Percentiles rank a stretch among this genome's conserved stretches.
These are phyloP conservation scores for Asclepias syriaca DNA, from an alignment of 257 asterid species.

Conservation along the genomic window DNA sequence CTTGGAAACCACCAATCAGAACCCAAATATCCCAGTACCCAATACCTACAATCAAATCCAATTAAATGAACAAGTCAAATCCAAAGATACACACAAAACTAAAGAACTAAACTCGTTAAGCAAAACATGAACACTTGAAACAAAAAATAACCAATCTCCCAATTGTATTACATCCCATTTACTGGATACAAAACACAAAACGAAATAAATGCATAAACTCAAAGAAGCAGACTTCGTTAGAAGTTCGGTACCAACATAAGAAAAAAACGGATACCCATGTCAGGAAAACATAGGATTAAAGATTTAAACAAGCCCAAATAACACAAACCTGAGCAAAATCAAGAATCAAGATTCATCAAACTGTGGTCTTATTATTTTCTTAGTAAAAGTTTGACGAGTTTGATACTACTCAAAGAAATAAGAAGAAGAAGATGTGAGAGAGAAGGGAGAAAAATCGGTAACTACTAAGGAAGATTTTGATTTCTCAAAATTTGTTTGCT, in stretches of 20 bases:
- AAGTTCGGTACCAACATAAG: not conserved
- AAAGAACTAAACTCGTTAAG: slow-evolving; percentile 1
- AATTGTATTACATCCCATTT: not conserved
- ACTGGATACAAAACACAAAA: not conserved
- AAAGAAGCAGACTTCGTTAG: not conserved
- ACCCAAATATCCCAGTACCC: slow-evolving; percentile 6
- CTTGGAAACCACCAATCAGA: slow-evolving; percentile 19
- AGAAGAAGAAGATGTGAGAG: slow-evolving; percentile 21
- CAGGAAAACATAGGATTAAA: slow-evolving; percentile 3
- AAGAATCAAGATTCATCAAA: slow-evolving; percentile 1
- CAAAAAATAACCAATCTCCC: not conserved
- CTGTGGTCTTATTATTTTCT: not conserved
- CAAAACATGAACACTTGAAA: not conserved
- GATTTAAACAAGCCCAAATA: not conserved
- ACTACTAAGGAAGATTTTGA: not conserved
- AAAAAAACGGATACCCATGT: not conserved
- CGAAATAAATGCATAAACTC: not conserved
- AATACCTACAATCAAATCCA: slow-evolving; percentile 9
- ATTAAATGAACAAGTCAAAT: not conserved
- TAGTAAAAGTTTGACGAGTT: slow-evolving; percentile 13
- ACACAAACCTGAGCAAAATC: slow-evolving; percentile 28
- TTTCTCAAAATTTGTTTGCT: slow-evolving; percentile 35
- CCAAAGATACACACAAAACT: slow-evolving; percentile 10
- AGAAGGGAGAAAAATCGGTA: not conserved
- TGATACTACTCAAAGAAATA: not conserved